Conservation (phyloP, 495 filamentous ascomycete genomes). For the Alectoria sarmentosa region DNA sequence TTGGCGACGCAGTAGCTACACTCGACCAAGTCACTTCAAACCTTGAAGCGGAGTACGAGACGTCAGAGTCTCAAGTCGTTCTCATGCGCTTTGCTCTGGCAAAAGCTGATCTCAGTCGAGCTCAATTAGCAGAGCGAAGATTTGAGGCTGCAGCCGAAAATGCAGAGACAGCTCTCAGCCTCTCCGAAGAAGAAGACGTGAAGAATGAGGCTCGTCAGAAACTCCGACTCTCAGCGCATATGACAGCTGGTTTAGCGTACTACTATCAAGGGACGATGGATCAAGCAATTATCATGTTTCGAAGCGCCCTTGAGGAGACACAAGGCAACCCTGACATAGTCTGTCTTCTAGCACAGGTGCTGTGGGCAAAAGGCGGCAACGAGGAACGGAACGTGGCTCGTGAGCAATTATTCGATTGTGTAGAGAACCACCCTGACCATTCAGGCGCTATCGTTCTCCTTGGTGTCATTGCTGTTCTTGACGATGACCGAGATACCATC, state of each 20-base stretch:
- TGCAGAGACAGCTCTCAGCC: conserved; percentile 62
- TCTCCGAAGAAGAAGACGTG: conserved; percentile 53
- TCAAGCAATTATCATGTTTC: conserved; percentile 69
- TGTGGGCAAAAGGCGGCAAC: conserved; percentile 83
- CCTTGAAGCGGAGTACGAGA: conserved; percentile 77
- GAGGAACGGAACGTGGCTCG: conserved; percentile 67
- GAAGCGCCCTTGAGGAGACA: conserved; percentile 72
- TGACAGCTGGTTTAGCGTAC: conserved; percentile 76
- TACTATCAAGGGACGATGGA: conserved; percentile 60
- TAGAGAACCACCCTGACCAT: conserved; percentile 66
- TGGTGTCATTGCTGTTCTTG: conserved; percentile 74
- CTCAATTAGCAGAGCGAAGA: conserved; percentile 57
- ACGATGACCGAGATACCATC: conserved; percentile 66
- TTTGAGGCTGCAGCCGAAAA: conserved; percentile 63
- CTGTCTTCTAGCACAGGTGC: conserved; percentile 79
- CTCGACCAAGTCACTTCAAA: conserved; percentile 57
- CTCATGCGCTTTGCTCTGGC: conserved; percentile 71
- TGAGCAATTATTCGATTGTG: conserved; percentile 69
- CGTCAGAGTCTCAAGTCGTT: conserved; percentile 62
- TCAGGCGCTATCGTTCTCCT: conserved; percentile 70
- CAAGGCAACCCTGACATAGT: conserved; percentile 73
- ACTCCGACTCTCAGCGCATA: conserved; percentile 72
- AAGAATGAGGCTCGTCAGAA: conserved; percentile 55
- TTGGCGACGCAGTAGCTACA: conserved; percentile 52
- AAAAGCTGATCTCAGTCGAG: conserved; percentile 81